Conservation (phyloP, 352 stramenopile species). For the Globisporangium canariense region DNA sequence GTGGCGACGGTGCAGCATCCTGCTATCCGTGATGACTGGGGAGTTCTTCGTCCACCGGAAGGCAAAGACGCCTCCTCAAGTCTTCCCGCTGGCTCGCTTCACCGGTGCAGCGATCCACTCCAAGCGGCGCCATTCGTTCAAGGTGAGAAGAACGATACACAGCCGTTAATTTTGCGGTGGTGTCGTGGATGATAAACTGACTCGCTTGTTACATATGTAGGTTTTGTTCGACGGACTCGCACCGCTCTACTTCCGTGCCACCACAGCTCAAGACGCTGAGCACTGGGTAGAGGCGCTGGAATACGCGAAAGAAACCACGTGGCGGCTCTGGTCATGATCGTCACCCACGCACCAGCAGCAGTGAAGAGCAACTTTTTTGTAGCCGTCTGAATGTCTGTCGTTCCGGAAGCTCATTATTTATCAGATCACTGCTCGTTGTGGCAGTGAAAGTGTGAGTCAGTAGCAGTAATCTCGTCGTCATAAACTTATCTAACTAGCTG, state of each 20-base stretch:
- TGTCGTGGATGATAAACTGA: background rate
- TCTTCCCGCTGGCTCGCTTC: slow-evolving; percentile 23
- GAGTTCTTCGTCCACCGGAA: slow-evolving; percentile 29
- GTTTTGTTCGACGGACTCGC: slow-evolving; percentile 25
- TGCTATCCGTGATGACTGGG: slow-evolving; percentile 24
- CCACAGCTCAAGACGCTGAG: slow-evolving; percentile 18
- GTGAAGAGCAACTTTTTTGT: slow-evolving; percentile 7
- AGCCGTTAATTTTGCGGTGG: background rate
- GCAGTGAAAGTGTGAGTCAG: background rate
- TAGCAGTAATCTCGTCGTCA: background rate
- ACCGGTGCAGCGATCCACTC: slow-evolving; percentile 24
- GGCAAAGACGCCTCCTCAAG: slow-evolving; percentile 13
- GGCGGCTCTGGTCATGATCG: slow-evolving; percentile 13
- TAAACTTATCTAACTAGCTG: background rate
- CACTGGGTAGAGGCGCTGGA: slow-evolving; percentile 28
- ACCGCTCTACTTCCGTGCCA: slow-evolving; percentile 23
- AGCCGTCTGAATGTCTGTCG: background rate
- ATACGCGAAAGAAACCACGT: slow-evolving; percentile 34
- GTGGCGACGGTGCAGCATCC: slow-evolving; percentile 26
- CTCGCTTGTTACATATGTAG: background rate
- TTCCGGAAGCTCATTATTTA: background rate
- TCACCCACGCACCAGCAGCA: slow-evolving; percentile 46
- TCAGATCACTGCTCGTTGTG: background rate
- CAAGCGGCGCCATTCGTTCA: slow-evolving; percentile 22
- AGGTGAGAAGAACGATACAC: slow-evolving; percentile 11